Evolutionary conservation across 805 yeast species (phyloP).

Genomic region (Hanseniaspora nectarophila): DNA sequence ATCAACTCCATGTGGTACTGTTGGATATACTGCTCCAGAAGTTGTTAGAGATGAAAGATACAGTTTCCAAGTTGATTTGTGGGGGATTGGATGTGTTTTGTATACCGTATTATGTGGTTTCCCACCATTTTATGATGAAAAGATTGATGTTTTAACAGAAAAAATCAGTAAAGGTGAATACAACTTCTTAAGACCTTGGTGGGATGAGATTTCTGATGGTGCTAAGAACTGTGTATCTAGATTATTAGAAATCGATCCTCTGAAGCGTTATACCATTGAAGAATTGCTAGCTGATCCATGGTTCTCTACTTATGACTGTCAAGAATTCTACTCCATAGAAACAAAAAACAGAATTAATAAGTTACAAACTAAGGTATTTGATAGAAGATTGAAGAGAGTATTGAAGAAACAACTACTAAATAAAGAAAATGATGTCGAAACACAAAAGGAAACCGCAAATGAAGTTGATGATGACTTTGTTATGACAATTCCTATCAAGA

Average conservation of each 20-base stretch:
- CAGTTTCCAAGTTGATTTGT: slow-evolving; percentile 92
- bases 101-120: slow-evolving; percentile 92
- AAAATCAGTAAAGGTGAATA: slow-evolving; percentile 64
- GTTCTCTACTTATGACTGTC: slow-evolving; percentile 32
- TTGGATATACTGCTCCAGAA: slow-evolving; percentile 97
- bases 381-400: slow-evolving; percentile 10
- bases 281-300: slow-evolving; percentile 64
- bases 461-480: slow-evolving; percentile 18
- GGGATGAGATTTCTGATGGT: slow-evolving; percentile 67
- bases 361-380: slow-evolving; percentile 3
- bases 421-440: slow-evolving; percentile 12
- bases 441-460: not conserved
- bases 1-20: slow-evolving; percentile 97
- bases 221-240: slow-evolving; percentile 59
- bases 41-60: slow-evolving; percentile 88
- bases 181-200: slow-evolving; percentile 72
- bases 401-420: slow-evolving; percentile 15
- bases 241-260: slow-evolving; percentile 59
- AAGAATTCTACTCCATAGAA: slow-evolving; percentile 11
- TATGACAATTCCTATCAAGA: slow-evolving; percentile 21
- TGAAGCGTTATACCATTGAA: slow-evolving; percentile 52
- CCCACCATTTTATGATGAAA: slow-evolving; percentile 84
- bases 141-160: slow-evolving; percentile 51
- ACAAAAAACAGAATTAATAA: slow-evolving; percentile 2
- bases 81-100: slow-evolving; percentile 95